phyloP scores from a whole-genome alignment of 202 grass and related monocot species.

The Eragrostis tef region DNA sequence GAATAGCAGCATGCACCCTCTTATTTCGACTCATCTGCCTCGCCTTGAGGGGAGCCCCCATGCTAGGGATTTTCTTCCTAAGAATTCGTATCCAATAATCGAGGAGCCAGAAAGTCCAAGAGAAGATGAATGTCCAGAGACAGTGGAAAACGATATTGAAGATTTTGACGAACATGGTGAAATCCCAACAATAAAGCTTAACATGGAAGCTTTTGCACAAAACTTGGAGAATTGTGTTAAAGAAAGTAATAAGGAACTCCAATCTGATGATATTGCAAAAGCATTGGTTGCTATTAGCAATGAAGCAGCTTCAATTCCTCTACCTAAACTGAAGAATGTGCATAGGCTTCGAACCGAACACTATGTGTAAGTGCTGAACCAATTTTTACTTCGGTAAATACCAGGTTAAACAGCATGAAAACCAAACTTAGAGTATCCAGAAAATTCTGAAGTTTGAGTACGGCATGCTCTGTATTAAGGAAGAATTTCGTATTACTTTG shows the following conservation, averaged over 20 bases:
- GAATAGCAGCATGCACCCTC: slow-evolving; percentile 43
- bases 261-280: slow-evolving; percentile 77
- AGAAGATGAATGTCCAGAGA: slow-evolving; percentile 48
- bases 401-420: slow-evolving; percentile 23
- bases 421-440: neutral
- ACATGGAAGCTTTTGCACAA: slow-evolving; percentile 74
- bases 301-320: slow-evolving; percentile 87
- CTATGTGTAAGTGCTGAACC: slow-evolving; percentile 65
- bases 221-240: slow-evolving; percentile 74
- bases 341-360: slow-evolving; percentile 85
- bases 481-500: neutral
- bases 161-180: slow-evolving; percentile 71
- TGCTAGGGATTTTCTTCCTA: slow-evolving; percentile 25
- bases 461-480: neutral
- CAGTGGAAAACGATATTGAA: slow-evolving; percentile 66
- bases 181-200: slow-evolving; percentile 81
- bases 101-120: slow-evolving; percentile 84
- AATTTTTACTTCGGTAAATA: slow-evolving; percentile 20
- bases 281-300: slow-evolving; percentile 78
- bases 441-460: neutral
- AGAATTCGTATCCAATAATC: slow-evolving; percentile 72
- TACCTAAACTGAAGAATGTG: slow-evolving; percentile 81
- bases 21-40: slow-evolving; percentile 32
- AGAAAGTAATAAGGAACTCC: slow-evolving; percentile 68
- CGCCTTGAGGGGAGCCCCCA: slow-evolving; percentile 51